Conservation (phyloP, 805 yeast genomes). For the Ogataea saltuana region DNA sequence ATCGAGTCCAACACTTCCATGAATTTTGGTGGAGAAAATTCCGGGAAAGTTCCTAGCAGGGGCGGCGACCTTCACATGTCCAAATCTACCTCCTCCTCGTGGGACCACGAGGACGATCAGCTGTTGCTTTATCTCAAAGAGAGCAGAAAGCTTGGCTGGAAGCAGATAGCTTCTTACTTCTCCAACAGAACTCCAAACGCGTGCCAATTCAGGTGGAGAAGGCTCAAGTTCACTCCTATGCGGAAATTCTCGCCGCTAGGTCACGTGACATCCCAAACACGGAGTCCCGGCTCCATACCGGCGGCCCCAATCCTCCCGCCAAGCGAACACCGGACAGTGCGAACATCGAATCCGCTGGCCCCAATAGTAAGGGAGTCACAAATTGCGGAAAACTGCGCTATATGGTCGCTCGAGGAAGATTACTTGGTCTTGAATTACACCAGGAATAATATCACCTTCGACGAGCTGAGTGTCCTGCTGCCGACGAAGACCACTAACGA, state of each 20-base stretch:
- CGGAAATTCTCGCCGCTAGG: slow-evolving; percentile 16
- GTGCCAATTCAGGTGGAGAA: slow-evolving; percentile 87
- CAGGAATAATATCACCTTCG: slow-evolving; percentile 60
- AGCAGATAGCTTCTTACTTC: slow-evolving; percentile 77
- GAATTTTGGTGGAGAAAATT: too few species aligned
- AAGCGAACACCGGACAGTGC: too few species aligned
- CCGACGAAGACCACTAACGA: slow-evolving; percentile 77
- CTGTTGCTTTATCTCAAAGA: slow-evolving; percentile 75
- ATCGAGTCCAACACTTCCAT: too few species aligned
- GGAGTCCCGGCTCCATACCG: neutral
- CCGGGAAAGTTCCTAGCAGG: too few species aligned
- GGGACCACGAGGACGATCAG: slow-evolving; percentile 78
- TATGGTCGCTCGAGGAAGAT: slow-evolving; percentile 12
- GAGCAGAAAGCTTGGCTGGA: slow-evolving; percentile 83
- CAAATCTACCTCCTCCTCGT: slow-evolving; percentile 38
- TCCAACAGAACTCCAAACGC: slow-evolving; percentile 83
- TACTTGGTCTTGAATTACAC: slow-evolving; percentile 57
- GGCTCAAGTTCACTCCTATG: slow-evolving; percentile 50
- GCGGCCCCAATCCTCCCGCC: neutral
- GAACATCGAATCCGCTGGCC: neutral
- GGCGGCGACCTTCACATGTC: neutral
- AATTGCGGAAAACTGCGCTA: neutral
- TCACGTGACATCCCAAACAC: neutral
- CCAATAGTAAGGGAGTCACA: neutral
- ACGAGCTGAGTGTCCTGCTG: slow-evolving; percentile 70